phyloP scores from a whole-genome alignment of 306 rosid species.

The Pterocarpus macrocarpus region DNA sequence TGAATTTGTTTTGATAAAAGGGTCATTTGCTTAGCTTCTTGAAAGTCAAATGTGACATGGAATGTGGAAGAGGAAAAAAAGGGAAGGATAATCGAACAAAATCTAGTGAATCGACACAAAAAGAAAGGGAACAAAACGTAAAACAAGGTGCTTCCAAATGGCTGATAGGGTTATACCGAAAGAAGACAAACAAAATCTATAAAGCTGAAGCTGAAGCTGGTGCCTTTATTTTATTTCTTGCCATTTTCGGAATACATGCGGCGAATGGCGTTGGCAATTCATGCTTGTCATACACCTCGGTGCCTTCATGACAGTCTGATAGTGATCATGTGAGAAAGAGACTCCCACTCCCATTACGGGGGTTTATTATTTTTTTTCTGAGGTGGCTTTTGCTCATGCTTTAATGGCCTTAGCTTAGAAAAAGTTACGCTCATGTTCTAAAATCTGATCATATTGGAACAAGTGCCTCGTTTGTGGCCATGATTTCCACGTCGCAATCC shows the following conservation, averaged over 20 bases:
- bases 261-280: conserved; percentile 22
- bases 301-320: neutral
- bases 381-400: conserved; percentile 30
- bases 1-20: neutral
- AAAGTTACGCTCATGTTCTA: neutral
- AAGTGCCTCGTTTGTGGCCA: conserved; percentile 16
- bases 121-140: conserved; percentile 10
- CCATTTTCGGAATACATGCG: conserved; percentile 45
- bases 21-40: neutral
- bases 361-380: neutral
- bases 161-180: neutral
- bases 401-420: conserved; percentile 30
- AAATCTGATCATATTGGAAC: conserved; percentile 33
- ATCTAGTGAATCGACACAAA: neutral
- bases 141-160: conserved; percentile 38
- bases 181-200: conserved; percentile 46
- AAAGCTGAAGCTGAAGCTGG: conserved; percentile 24
- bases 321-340: conserved; percentile 29
- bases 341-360: neutral
- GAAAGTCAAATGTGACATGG: neutral
- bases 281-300: conserved; percentile 39
- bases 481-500: neutral
- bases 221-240: neutral
- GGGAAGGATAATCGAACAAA: neutral
- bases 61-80: neutral